Evolutionary conservation across 176 grass and related monocot genomes (phyloP).

Genomic region (Cenchrus fungigraminus): DNA sequence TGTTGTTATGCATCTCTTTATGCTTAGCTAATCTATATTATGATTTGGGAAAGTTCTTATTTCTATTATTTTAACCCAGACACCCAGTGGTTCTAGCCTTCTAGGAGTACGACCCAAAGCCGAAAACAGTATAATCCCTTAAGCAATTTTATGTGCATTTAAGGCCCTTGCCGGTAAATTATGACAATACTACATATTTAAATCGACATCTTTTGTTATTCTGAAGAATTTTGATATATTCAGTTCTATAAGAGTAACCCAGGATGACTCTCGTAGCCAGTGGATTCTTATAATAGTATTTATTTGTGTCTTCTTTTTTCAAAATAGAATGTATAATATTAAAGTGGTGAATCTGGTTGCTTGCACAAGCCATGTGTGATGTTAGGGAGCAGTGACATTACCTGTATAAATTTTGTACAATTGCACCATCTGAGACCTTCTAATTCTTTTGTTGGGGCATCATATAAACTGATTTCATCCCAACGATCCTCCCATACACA

Average conservation of each 20-base stretch:
- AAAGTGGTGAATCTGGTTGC: not conserved
- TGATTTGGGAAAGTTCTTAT: not conserved
- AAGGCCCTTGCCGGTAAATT: not conserved
- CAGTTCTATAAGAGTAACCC: slow-evolving; percentile 31
- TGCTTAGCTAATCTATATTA: not conserved
- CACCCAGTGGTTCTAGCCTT: not conserved
- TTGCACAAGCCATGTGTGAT: not conserved
- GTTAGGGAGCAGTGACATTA: not conserved
- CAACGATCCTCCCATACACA: not conserved
- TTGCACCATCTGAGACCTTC: not conserved
- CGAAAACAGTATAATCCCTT: slow-evolving; percentile 5
- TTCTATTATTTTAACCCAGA: not conserved
- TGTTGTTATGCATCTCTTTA: slow-evolving; percentile 20
- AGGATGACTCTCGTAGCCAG: slow-evolving; percentile 25
- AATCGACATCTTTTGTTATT: not conserved
- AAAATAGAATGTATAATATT: not conserved
- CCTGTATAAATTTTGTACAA: not conserved
- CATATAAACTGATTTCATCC: not conserved
- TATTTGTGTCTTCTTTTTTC: not conserved
- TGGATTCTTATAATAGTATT: not conserved
- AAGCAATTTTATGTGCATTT: not conserved
- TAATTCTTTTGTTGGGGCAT: not conserved
- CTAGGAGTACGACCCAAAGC: not conserved
- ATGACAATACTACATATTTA: not conserved
- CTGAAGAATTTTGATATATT: not conserved